Percentiles rank a stretch among this genome's conserved stretches.
These are phyloP conservation scores for Beauveria bassiana DNA, from an alignment of 2,329 filamentous ascomycete genomes.

Conservation along the genomic window DNA sequence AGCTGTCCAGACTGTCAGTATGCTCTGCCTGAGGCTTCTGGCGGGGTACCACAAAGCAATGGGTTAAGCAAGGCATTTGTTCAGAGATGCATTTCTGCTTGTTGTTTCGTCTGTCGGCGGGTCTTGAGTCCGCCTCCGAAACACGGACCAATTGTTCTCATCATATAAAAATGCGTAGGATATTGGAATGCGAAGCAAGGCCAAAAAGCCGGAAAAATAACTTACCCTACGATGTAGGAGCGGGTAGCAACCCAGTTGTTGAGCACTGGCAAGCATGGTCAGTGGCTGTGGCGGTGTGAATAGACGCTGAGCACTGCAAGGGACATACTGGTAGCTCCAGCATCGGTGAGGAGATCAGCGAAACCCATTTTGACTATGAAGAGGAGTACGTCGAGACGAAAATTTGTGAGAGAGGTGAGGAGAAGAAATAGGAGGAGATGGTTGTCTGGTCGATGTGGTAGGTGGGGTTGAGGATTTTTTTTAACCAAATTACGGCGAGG, in stretches of 20 bases:
- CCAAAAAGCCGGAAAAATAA: constrained; percentile 19
- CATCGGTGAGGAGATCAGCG: constrained; percentile 58
- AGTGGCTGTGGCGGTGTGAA: constrained; percentile 23
- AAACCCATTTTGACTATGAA: constrained; percentile 54
- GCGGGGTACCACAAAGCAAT: background rate
- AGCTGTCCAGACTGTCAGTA: constrained; percentile 26
- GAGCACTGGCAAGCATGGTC: constrained; percentile 44
- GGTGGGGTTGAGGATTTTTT: constrained; percentile 36
- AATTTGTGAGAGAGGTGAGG: constrained; percentile 21
- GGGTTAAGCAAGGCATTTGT: constrained; percentile 14
- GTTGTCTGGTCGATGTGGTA: constrained; percentile 30
- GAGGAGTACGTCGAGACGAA: constrained; percentile 18
- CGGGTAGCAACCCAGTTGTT: constrained; percentile 67
- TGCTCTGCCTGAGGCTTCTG: background rate
- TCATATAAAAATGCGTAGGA: constrained; percentile 33
- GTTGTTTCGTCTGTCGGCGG: constrained; percentile 70
- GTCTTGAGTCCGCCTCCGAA: constrained; percentile 90
- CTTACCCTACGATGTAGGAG: constrained; percentile 79
- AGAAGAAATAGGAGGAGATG: constrained; percentile 21
- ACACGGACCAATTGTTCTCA: constrained; percentile 94
- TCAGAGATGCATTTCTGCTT: constrained; percentile 76
- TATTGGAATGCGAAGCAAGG: background rate
- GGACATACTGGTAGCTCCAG: constrained; percentile 45
- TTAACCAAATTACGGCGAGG: constrained; percentile 22
- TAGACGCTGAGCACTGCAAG: constrained; percentile 16